Base-by-base conservation (phyloP, 495 filamentous ascomycete genomes). In the Trypethelium eluteriae region DNA sequence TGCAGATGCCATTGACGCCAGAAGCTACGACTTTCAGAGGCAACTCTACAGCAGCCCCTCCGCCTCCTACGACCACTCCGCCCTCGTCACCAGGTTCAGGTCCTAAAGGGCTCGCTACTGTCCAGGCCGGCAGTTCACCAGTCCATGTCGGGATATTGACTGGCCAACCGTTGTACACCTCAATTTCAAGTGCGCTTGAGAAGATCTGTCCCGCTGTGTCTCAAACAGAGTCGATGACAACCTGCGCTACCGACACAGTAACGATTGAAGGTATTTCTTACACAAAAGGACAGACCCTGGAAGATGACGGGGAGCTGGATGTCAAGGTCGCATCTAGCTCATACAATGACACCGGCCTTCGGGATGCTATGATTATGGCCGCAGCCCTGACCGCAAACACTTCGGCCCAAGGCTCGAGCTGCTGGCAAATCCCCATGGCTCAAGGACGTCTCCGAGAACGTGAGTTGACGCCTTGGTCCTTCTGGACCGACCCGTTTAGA, bases 351-450 rank as follows among this genome's bases (percentile, higher is more conserved):
- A 14, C 49, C n/a, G 18, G 11, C 49, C 11, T 53, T 53, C n/a
- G n/a, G 11, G n/a, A 53, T 5, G 18, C 18, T 9, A 14, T 53
- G 49, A 53, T 53, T n/a, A 25, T 53, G 5, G 49, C 49, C 11
- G 49, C 49, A 18, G 49, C 49, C 16, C 49, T 53, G 11, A 18
- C 16, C 11, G 49, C 49, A 9, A 53, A 53, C 49, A 53, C 49
- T 18, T 14, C 49, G 49, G 49, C 49, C n/a, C 49, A 53, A n/a
- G n/a, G n/a, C 49, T n/a, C 11, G 49, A 53, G n/a, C n/a, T 53
- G 49, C 49, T 53, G 49, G 49, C 11, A 53, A 14, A n/a, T 9
- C 49, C 11, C 49, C 11, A 25, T 53, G 11, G 18, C 49, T n/a
- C 49, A 53, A 53, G 11, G 49, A 53, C 41, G 41, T 44, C 41